Percentiles rank a stretch among this genome's conserved stretches.
Conservation (phyloP, 352 stramenopile genomes). For the Phytophthora agathidicida region DNA sequence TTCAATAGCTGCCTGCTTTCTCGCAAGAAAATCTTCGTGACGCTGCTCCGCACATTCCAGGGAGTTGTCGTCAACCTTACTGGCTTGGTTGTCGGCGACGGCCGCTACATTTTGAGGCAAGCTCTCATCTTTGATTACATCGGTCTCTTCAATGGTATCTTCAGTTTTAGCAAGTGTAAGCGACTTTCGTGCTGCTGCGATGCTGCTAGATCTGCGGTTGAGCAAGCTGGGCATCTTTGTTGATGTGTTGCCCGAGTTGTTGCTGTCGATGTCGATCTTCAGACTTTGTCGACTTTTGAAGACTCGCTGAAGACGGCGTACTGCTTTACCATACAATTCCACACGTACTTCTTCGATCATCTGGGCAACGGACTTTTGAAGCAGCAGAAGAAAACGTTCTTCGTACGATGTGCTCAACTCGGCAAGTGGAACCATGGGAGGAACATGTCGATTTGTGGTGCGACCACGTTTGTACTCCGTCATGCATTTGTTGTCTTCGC, state of each 20-base stretch:
- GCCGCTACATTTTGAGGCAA: conserved; percentile 4
- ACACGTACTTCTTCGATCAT: conserved; percentile 66
- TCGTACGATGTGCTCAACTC: conserved; percentile 56
- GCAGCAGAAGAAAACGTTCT: conserved; percentile 48
- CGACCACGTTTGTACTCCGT: conserved; percentile 72
- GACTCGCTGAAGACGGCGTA: conserved; percentile 64
- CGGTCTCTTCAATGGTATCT: conserved; percentile 2
- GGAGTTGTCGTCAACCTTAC: conserved; percentile 4
- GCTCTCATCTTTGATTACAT: conserved; percentile 4
- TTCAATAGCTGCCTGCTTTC: conserved; percentile 25
- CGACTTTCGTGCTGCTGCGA: conserved; percentile 17
- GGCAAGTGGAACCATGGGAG: conserved; percentile 42
- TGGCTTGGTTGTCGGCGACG: conserved; percentile 14
- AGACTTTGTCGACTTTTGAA: conserved; percentile 50
- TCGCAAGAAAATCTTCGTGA: conserved; percentile 29
- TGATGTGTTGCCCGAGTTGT: not conserved
- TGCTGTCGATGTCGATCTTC: conserved; percentile 6
- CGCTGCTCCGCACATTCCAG: conserved; percentile 12
- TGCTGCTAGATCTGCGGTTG: conserved; percentile 19
- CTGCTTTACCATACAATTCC: conserved; percentile 63
- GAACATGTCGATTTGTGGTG: conserved; percentile 69
- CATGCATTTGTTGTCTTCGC: conserved; percentile 52
- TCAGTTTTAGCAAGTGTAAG: conserved; percentile 23
- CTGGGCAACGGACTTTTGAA: conserved; percentile 49
- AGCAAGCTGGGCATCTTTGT: conserved; percentile 28